phyloP scores from a whole-genome alignment of 768 basidiomycete genomes.

The Pleurotus giganteus region DNA sequence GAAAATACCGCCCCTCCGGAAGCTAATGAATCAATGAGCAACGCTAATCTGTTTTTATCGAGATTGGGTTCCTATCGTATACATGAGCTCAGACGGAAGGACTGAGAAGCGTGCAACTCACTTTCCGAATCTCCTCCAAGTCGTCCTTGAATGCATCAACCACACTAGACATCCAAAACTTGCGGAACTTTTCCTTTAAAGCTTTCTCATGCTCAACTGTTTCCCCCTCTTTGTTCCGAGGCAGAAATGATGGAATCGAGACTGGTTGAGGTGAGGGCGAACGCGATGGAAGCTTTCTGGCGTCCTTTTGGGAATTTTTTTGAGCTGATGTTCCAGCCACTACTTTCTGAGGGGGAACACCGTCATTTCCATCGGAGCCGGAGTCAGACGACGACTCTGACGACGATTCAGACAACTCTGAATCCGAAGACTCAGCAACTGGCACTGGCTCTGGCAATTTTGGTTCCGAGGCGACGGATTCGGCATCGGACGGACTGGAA shows the following conservation, averaged over 20 bases:
- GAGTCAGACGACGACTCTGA: constrained; percentile 23
- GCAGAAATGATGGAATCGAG: constrained; percentile 58
- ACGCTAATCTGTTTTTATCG: constrained; percentile 59
- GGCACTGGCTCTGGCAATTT: background rate
- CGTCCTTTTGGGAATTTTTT: constrained; percentile 12
- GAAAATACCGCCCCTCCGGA: constrained; percentile 75
- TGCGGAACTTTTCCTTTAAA: constrained; percentile 68
- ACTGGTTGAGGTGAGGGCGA: constrained; percentile 46
- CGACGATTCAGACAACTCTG: background rate
- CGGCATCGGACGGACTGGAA: constrained; percentile 22
- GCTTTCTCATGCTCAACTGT: constrained; percentile 43
- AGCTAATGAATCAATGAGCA: constrained; percentile 82
- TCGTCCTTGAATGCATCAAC: constrained; percentile 83
- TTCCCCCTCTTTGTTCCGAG: constrained; percentile 26
- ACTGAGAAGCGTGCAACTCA: constrained; percentile 25
- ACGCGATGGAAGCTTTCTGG: constrained; percentile 24
- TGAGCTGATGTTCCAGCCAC: constrained; percentile 15
- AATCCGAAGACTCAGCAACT: constrained; percentile 4
- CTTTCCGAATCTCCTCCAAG: constrained; percentile 81
- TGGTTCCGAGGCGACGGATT: constrained; percentile 3
- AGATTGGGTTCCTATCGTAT: constrained; percentile 56
- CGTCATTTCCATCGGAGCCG: constrained; percentile 20
- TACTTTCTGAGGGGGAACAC: constrained; percentile 9
- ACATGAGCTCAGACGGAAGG: background rate
- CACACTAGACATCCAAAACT: constrained; percentile 86